Evolutionary conservation across 352 stramenopile genomes (phyloP).

Genomic region (Hyaloperonospora arabidopsidis): DNA sequence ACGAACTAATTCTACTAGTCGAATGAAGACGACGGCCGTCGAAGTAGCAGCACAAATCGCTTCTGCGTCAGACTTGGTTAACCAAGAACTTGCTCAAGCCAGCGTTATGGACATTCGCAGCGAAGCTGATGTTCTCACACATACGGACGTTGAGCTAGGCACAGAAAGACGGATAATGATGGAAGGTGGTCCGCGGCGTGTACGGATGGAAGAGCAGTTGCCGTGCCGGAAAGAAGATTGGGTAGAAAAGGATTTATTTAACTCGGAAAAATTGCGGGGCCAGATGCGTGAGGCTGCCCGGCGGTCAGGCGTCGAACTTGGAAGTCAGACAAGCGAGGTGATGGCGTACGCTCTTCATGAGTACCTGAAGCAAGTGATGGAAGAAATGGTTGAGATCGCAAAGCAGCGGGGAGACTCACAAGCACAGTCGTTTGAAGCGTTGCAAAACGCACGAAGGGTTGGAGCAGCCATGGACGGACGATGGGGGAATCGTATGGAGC

Average conservation of each 20-base stretch:
- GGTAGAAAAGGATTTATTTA: conserved; percentile 78
- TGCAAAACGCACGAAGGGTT: conserved; percentile 37
- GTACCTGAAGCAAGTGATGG: conserved; percentile 79
- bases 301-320: conserved; percentile 48
- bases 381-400: conserved; percentile 79
- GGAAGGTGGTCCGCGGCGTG: conserved; percentile 35
- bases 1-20: conserved; percentile 36
- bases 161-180: conserved; percentile 75
- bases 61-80: conserved; percentile 23
- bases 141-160: conserved; percentile 73
- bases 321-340: conserved; percentile 52
- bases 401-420: conserved; percentile 62
- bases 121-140: conserved; percentile 79
- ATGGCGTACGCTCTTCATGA: conserved; percentile 80
- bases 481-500: conserved; percentile 27
- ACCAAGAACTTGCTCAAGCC: conserved; percentile 52
- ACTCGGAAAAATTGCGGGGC: conserved; percentile 42
- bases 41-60: conserved; percentile 26
- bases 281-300: conserved; percentile 50
- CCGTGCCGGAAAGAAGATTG: conserved; percentile 71
- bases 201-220: conserved; percentile 39
- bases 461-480: conserved; percentile 13
- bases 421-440: conserved; percentile 39
- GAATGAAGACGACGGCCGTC: conserved; percentile 27
- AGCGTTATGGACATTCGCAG: conserved; percentile 65